Evolutionary conservation across 176 grass and related monocot species (phyloP).

Genomic region (Otatea glauca): DNA sequence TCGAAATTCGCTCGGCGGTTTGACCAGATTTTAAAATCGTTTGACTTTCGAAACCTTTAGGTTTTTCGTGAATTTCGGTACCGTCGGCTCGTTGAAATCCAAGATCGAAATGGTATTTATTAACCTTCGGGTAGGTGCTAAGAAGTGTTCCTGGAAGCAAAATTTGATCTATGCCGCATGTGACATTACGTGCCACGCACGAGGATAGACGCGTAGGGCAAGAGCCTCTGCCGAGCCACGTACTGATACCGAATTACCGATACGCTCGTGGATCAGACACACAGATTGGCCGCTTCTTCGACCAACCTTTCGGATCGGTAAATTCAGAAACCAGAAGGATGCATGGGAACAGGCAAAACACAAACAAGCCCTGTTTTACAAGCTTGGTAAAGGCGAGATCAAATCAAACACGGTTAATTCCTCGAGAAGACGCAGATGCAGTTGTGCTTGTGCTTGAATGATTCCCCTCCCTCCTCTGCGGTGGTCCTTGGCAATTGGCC

Average conservation of each 20-base stretch:
- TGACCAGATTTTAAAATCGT: no score
- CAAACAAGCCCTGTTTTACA: background rate
- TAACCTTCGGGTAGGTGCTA: background rate
- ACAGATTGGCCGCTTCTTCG: background rate
- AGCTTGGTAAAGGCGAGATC: background rate
- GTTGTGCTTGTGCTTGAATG: background rate
- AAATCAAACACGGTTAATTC: background rate
- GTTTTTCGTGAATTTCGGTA: no score
- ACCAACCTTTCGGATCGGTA: background rate
- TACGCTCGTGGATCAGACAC: background rate
- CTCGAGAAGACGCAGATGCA: conserved; percentile 14
- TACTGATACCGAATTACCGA: background rate
- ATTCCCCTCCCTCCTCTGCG: background rate
- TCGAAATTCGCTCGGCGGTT: no score
- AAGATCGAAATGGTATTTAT: no score
- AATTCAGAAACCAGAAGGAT: background rate
- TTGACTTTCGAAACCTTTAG: no score
- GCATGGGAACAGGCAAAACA: background rate
- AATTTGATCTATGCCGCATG: conserved; percentile 10
- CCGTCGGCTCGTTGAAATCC: no score
- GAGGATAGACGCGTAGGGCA: background rate
- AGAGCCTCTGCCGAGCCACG: background rate
- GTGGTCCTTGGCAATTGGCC: conserved; percentile 39
- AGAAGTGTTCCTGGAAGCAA: conserved; percentile 1
- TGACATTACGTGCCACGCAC: conserved; percentile 9